Base-by-base conservation (phyloP, 345 rosid genomes). In the Populus davidiana region DNA sequence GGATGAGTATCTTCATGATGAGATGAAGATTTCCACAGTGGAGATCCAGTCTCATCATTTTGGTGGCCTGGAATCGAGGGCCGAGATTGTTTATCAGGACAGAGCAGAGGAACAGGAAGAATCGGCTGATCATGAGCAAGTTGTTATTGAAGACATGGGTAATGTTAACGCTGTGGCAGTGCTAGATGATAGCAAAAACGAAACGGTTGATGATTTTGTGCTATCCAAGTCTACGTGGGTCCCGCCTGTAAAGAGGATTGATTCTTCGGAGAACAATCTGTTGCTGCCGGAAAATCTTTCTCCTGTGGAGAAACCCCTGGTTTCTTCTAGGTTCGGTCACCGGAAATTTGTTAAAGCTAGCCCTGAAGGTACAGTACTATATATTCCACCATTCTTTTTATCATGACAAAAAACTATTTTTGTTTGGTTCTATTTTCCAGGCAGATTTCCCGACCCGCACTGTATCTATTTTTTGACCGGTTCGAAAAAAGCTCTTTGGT, bases 341-440 rank as follows among this genome's bases (percentile, higher is more conserved):
- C 86, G 87, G 83, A 89, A 83, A 17, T 83, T 80, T 16, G 70
- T 86, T 65, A 87, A 80, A 82, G 62, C 84, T 33, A 85, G 77
- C 74, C 86, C 87, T 36, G 89, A 90, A 89, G 94, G 96, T 92
- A 86, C 66, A 93, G 96, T 90, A 86, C 66, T 8, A 18, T 23
- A 10, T 49, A 14, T 72, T 49, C 10, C 33, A 3, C 25, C 3
- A 8, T 41, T 62, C 4, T 5, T 25, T 39, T 38, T 38, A 33
- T 61, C 25, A 52, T 5, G 44, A 1, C 5, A 1, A 6, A 0
- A 4, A 33, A 31, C 2, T 3, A 35, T 74, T 50, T 6, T 16
- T 36, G 16, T 1, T 59, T 47, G 63, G 10, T 59, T 59, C 3
- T 23, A n/a, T n/a, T 59, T 25, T 59, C 63, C 63, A 25, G 63